Evolutionary conservation across 2,329 filamentous ascomycete species (phyloP), one percentile per base, ranked within the genome.

Genomic region (Zasmidium cellare): DNA sequence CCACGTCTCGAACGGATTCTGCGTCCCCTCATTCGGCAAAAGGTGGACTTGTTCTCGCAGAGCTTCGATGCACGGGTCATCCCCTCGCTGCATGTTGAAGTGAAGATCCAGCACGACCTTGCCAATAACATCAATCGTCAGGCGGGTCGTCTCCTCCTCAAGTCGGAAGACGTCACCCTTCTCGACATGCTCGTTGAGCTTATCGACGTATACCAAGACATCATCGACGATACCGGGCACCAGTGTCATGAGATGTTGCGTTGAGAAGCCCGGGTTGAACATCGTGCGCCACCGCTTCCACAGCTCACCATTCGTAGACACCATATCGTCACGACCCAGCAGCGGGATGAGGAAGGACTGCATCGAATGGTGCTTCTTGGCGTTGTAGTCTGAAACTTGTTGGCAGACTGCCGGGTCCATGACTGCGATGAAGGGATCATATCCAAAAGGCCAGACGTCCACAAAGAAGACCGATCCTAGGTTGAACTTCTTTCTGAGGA

Each of bases 201-300:
- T 71, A 1, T 69, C 56, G 19, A 67, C 56, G 59, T 75, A 76
- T 2, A 68, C 62, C 2, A 64, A 41, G 1, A 65, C 66, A 23
- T 72, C 68, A 18, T 76, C 74, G 2, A 77, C 71, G 11, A 78
- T 74, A 6, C 60, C 57, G 0, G 76, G 74, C 1, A 74, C 70
- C 24, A 77, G 69, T 6, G 70, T 71, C 65, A 75, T 74, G 6
- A 77, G 65, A 61, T 77, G 74, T 16, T 71, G 62, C 9, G 68
- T 59, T 0, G 69, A 69, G 55, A 78, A 78, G 6, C 74, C 75
- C 3, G 76, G 75, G 46, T 77, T 77, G 69, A 79, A 79, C 16
- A 75, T 72, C 24, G 58, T 63, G 47, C 77, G 67, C 76, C 76
- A 77, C 48, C 71, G 74, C 65, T 77, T 79, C 77, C 77, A 79